Evolutionary conservation across 2,329 filamentous ascomycete species (phyloP), one percentile per base, ranked within the genome.

Genomic region (Didymella segeticola): DNA sequence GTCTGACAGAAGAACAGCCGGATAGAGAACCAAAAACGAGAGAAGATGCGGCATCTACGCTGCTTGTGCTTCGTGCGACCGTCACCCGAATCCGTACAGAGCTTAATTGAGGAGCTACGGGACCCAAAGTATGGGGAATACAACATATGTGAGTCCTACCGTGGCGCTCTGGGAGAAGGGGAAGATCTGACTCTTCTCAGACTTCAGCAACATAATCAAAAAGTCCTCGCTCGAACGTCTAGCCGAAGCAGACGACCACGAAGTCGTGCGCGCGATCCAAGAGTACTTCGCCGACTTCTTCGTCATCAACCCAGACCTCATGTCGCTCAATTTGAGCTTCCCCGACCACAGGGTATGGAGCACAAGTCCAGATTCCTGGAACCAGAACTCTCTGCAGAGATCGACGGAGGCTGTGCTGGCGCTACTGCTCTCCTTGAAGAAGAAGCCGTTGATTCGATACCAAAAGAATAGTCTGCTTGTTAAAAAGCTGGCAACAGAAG

Each of bases 51-150:
- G 58, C 95, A 99, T 79, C 82, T 99, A 46, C 87, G 92, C 46
- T 99, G 95, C 74, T 79, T 98, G 23, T 97, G 92, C 72, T 93
- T 99, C 64, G 85, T 99, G 41, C 88, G 96, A 33, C 95, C 95
- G 7, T 96, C 93, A 0, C 84, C 93, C 11, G 91, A 96, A 64
- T 96, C 93, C 5, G 92, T 98, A 70, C 93, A 99, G 71, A 86
- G 90, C 58, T 84, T 99, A 47, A 93, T 99, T 64, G 95, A 99
- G 70, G 95, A 99, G 79, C 83, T 99, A 50, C 86, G 95, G 56
- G 93, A 98, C 43, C 96, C 95, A 4, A 97, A 93, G 73, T 99
- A 99, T 67, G 93, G 95, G 61, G 95, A 99, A 78, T 99, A 99
- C 77, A 87, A 96, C 70, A 84, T 99, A 51, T 97, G 82, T 84